phyloP scores from a whole-genome alignment of 1,139 yeast species.

The Sugiyamaella japonica region DNA sequence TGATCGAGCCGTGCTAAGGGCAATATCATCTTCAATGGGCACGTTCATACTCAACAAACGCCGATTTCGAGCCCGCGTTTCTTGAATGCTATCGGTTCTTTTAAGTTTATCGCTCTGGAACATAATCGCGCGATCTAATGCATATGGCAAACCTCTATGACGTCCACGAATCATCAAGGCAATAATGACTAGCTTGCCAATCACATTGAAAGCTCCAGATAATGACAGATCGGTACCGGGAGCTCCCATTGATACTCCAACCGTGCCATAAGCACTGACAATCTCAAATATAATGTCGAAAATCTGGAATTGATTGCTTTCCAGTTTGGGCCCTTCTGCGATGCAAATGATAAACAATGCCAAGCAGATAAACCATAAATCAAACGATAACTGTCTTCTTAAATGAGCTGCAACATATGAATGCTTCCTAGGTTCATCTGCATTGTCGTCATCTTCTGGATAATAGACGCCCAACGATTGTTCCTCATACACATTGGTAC shows the following conservation, averaged over 20 bases:
- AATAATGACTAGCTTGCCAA: slow-evolving; percentile 81
- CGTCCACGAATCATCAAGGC: slow-evolving; percentile 94
- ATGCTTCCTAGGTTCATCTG: slow-evolving; percentile 32
- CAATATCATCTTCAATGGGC: slow-evolving; percentile 21
- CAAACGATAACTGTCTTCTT: slow-evolving; percentile 88
- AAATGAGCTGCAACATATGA: slow-evolving; percentile 85
- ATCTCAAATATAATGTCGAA: slow-evolving; percentile 82
- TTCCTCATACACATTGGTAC: slow-evolving; percentile 97
- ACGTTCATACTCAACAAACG: slow-evolving; percentile 23
- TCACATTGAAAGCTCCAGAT: slow-evolving; percentile 63
- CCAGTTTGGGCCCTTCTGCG: slow-evolving; percentile 69
- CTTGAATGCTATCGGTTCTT: slow-evolving; percentile 56
- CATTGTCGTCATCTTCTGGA: slow-evolving; percentile 42
- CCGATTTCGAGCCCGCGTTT: slow-evolving; percentile 24
- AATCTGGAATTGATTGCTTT: slow-evolving; percentile 56
- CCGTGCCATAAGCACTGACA: slow-evolving; percentile 95
- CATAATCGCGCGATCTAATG: slow-evolving; percentile 92
- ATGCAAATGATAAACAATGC: slow-evolving; percentile 85
- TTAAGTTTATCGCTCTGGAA: slow-evolving; percentile 72
- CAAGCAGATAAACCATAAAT: slow-evolving; percentile 87
- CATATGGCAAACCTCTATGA: slow-evolving; percentile 94
- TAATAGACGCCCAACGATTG: slow-evolving; percentile 86
- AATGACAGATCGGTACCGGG: slow-evolving; percentile 68
- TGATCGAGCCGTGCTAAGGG: slow-evolving; percentile 7
- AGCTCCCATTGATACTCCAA: slow-evolving; percentile 85